Percentiles rank a stretch among this genome's conserved stretches.
These are phyloP conservation scores for Aspergillus taichungensis DNA, from an alignment of 495 filamentous ascomycete species.

Conservation along the genomic window DNA sequence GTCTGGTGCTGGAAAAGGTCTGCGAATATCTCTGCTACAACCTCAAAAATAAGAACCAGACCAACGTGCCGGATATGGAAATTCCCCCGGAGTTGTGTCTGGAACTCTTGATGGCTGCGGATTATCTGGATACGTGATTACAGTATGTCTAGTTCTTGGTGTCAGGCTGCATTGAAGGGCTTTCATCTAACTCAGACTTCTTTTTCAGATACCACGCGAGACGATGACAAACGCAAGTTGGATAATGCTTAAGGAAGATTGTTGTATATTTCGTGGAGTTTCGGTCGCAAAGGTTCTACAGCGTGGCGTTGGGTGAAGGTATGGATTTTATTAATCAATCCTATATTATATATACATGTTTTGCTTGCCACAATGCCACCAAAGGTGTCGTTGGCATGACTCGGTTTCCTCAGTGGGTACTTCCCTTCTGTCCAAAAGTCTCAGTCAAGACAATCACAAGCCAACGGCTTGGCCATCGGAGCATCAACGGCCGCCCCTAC, in stretches of 20 bases:
- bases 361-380: background rate
- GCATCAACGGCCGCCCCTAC: constrained; percentile 49
- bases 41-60: constrained; percentile 65
- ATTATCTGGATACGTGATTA: constrained; percentile 55
- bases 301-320: background rate
- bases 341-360: background rate
- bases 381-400: background rate
- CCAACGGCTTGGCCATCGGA: constrained; percentile 29
- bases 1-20: constrained; percentile 77
- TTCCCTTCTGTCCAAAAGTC: too few relatives aligned
- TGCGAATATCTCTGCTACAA: constrained; percentile 89
- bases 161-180: background rate
- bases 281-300: background rate
- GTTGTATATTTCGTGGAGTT: background rate
- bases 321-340: constrained; percentile 1
- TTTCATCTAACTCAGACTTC: background rate
- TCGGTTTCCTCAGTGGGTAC: too few relatives aligned
- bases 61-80: constrained; percentile 87
- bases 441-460: background rate
- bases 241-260: background rate
- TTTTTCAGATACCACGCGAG: background rate
- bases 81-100: constrained; percentile 66
- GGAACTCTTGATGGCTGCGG: constrained; percentile 73
- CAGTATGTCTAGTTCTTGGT: constrained; percentile 1
- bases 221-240: too few relatives aligned